These are phyloP conservation scores for Coniochaeta sp. DNA, from an alignment of 2,329 filamentous ascomycete species.

Conservation along the genomic window DNA sequence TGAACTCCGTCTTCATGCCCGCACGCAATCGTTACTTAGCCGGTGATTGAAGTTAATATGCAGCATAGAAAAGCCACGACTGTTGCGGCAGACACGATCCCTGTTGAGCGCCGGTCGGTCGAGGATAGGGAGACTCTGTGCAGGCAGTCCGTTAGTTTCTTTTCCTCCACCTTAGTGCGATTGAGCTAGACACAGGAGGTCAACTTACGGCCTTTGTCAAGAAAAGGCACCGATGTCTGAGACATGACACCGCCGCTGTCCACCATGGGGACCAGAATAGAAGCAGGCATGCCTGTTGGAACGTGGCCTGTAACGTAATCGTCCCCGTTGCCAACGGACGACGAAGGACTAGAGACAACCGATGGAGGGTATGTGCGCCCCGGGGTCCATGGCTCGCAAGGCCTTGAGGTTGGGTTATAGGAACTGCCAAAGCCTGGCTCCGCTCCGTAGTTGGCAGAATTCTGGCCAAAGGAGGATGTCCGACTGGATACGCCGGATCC, in stretches of 20 bases:
- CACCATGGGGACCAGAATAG: too few relatives aligned
- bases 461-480: conserved; percentile 34
- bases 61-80: conserved; percentile 9
- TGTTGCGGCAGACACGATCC: conserved; percentile 9
- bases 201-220: conserved; percentile 11
- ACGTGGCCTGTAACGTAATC: conserved; percentile 37
- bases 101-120: conserved; percentile 6
- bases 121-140: conserved; percentile 5
- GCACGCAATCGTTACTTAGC: background rate
- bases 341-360: conserved; percentile 44
- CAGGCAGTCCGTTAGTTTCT: background rate
- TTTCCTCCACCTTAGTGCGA: too few relatives aligned
- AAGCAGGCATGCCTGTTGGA: conserved; percentile 39
- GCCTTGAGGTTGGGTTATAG: conserved; percentile 32
- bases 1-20: background rate
- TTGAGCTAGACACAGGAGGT: background rate
- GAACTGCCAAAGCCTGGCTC: conserved; percentile 33
- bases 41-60: conserved; percentile 10
- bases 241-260: conserved; percentile 3
- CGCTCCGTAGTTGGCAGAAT: conserved; percentile 34
- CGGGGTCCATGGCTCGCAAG: conserved; percentile 38
- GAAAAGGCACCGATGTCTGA: conserved; percentile 6
- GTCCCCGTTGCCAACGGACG: conserved; percentile 40
- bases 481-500: conserved; percentile 35
- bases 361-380: conserved; percentile 37